These are phyloP conservation scores for Kwoniella newhampshirensis DNA, from an alignment of 768 basidiomycete species.

Conservation along the genomic window DNA sequence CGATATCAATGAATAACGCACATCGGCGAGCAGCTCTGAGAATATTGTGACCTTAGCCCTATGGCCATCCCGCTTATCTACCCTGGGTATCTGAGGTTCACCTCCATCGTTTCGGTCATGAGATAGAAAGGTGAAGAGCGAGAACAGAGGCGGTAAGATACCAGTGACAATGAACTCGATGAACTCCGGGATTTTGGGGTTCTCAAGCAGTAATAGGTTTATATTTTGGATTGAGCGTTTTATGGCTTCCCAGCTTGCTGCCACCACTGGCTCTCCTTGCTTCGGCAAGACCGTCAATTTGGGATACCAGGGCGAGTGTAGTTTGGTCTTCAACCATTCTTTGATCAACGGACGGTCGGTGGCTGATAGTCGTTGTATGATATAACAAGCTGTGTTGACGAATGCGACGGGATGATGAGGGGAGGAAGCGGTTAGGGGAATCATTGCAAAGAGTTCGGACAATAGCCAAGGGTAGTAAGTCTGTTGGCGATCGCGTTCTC, in stretches of 20 bases:
- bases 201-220: slow-evolving; percentile 60
- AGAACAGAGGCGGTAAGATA: slow-evolving; percentile 67
- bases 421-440: slow-evolving; percentile 11
- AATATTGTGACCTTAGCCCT: slow-evolving; percentile 53
- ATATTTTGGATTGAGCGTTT: slow-evolving; percentile 50
- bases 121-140: slow-evolving; percentile 62
- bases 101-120: slow-evolving; percentile 7
- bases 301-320: slow-evolving; percentile 26
- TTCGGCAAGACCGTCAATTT: slow-evolving; percentile 1
- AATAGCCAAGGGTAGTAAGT: slow-evolving; percentile 23
- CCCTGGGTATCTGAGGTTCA: background rate
- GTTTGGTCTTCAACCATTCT: slow-evolving; percentile 10
- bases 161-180: slow-evolving; percentile 68
- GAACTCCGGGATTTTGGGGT: slow-evolving; percentile 73
- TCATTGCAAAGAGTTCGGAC: slow-evolving; percentile 21
- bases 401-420: slow-evolving; percentile 15
- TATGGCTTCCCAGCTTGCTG: slow-evolving; percentile 56
- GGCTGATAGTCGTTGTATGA: slow-evolving; percentile 20
- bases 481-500: background rate
- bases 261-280: slow-evolving; percentile 47
- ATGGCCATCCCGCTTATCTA: background rate
- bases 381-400: slow-evolving; percentile 32
- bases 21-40: background rate
- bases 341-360: slow-evolving; percentile 12
- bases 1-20: slow-evolving; percentile 1